Base-by-base conservation (phyloP, 2,329 filamentous ascomycete species). In the Phoma sp. region DNA sequence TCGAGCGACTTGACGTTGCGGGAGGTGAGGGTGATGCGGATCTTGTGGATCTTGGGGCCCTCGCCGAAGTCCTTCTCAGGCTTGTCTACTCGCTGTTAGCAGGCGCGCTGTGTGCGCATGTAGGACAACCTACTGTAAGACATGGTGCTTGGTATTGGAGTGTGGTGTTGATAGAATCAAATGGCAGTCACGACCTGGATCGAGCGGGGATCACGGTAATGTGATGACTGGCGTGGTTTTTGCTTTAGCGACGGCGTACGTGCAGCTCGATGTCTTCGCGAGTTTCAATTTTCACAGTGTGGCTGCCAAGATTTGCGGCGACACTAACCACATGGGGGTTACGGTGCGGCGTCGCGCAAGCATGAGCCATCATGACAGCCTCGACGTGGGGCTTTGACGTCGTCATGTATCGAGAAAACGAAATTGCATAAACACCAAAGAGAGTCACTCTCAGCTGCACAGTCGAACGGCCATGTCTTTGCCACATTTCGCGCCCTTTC, bases 1-100 rank as follows among this genome's bases (percentile, higher is more conserved):
- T 98, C 95, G 78, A 98, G 91, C 71, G 92, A 65, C 88, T 88
- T 84, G 77, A 98, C 94, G 84, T 97, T 97, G 85, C 91, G 91
- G 75, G 87, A 91, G 80, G 93, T 95, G 75, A 97, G 86, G 81
- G 94, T 98, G 87, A 98, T 97, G 80, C 94, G 91, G 87, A 96
- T 96, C 84, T 93, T 92, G 89, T 96, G 92, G 84, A 90, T 89
- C 88, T 96, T 96, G 87, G 91, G 91, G 80, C 88, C 88, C 80
- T 96, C 93, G 83, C 86, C 90, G 81, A 91, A 90, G 76, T 93
- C 74, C 88, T 97, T 96, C 81, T 96, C 93, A 77, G 85, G 83
- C 88, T 97, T 96, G 82, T 96, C 68, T 71, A 51, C 37, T 38
- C 32, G 36, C 27, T 48, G 51, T 68, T 58, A 68, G 61, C 17